These are phyloP conservation scores for Xenoacremonium recifei DNA, from an alignment of 2,329 filamentous ascomycete species.

Conservation along the genomic window DNA sequence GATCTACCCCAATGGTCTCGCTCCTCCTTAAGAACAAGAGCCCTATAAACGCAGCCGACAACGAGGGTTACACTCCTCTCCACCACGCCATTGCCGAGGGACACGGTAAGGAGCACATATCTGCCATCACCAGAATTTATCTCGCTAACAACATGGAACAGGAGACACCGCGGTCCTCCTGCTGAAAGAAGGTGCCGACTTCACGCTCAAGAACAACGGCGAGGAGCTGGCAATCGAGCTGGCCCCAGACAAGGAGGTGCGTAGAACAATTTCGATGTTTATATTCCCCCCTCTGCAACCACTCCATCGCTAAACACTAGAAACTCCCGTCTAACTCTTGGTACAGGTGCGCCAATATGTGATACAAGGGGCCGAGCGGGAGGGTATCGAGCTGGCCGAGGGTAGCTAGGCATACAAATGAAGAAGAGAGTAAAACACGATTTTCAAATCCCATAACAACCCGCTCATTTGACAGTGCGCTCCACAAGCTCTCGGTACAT, in stretches of 20 bases:
- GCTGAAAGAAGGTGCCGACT: constrained; percentile 81
- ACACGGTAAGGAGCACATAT: too few species aligned
- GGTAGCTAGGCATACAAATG: constrained; percentile 23
- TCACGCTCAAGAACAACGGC: constrained; percentile 70
- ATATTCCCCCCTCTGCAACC: neutral
- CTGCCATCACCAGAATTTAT: neutral
- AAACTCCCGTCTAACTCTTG: constrained; percentile 21
- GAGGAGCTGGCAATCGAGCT: constrained; percentile 74
- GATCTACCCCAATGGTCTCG: constrained; percentile 82
- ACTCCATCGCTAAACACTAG: neutral
- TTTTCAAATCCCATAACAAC: constrained; percentile 6
- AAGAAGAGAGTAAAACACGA: constrained; percentile 13
- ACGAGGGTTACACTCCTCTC: constrained; percentile 79
- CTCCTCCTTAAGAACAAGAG: constrained; percentile 74
- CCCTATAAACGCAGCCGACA: constrained; percentile 80
- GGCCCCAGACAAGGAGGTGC: constrained; percentile 80
- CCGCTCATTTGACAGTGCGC: constrained; percentile 66
- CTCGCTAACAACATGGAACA: constrained; percentile 20
- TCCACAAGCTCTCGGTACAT: constrained; percentile 95
- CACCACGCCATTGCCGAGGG: constrained; percentile 84
- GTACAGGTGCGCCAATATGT: constrained; percentile 72
- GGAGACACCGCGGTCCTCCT: constrained; percentile 80
- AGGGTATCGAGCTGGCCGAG: constrained; percentile 66
- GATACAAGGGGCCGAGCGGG: constrained; percentile 72
- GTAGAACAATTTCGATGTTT: constrained; percentile 21